Evolutionary conservation across 371 early-diverging fungal species (phyloP), one percentile per base, ranked within the genome.

Genomic region (Mortierella sp.): DNA sequence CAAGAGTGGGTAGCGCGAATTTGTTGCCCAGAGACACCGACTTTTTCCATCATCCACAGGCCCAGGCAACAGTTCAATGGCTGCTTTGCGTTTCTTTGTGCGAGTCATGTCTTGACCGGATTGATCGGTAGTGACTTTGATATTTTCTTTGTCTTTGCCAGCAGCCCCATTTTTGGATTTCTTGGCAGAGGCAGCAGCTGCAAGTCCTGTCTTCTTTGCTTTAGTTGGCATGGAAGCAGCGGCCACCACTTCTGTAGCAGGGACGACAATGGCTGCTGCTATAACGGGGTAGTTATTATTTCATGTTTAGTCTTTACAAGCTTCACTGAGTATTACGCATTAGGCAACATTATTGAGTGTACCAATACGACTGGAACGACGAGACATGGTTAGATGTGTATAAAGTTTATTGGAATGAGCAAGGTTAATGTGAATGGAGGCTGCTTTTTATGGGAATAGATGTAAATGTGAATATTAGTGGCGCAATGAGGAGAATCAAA

Each of bases 1-100:
- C 22, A 73, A 28, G 19, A 73, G 63, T 7, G 79, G 79, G 34
- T 73, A 70, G 28, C 49, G 51, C 3, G 66, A 23, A n/a, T 43
- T 73, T 37, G 60, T 32, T 1, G 79, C 79, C 79, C 79, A 78
- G 0, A 19, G 22, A 37, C 79, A 78, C 1, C 79, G 73, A 10
- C 49, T 13, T 43, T 57, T 59, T 22, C 73, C 79, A 55, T 78
- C 79, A 32, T 55, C 66, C 0, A 42, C 60, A 17, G 31, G 13
- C 10, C 60, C 74, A 15, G 49, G 54, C 8, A 58, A 19, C n/a
- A 9, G 15, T 23, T 55, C 43, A 19, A 10, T 23, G 0, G 34
- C 61, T n/a, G 56, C 26, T 34, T 58, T 62, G 28, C 37, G 45
- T 54, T 60, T 68, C 56, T 56, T 72, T 61, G 35, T 45, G 28